phyloP scores from a whole-genome alignment of 306 rosid species.

The Ochetophila trinervis region DNA sequence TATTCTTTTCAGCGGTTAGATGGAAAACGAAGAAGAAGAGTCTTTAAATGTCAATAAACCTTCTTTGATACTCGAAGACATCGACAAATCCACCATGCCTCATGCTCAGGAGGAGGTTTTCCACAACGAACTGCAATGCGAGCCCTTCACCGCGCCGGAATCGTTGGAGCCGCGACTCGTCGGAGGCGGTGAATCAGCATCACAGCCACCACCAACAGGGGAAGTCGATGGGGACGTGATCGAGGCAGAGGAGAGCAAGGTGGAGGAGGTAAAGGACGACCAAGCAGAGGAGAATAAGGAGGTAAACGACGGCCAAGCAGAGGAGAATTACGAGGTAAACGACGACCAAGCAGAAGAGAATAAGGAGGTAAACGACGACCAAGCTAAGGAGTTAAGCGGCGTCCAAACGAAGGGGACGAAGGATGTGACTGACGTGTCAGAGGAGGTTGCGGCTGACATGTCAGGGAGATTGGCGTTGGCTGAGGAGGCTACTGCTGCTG shows the following conservation, averaged over 20 bases:
- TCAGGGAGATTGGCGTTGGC: constrained; percentile 14
- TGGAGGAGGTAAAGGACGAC: neutral
- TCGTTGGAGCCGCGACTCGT: constrained; percentile 5
- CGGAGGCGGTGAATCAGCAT: neutral
- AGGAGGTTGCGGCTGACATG: constrained; percentile 3
- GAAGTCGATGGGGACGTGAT: constrained; percentile 8
- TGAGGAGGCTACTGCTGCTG: constrained; percentile 9
- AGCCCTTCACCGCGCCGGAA: constrained; percentile 3
- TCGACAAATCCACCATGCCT: constrained; percentile 5
- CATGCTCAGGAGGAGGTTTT: constrained; percentile 18
- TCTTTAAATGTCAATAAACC: constrained; percentile 21
- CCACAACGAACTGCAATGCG: constrained; percentile 31
- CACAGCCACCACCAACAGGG: neutral
- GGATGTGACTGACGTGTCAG: neutral
- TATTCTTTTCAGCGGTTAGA: constrained; percentile 10
- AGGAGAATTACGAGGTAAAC: neutral
- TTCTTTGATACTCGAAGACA: constrained; percentile 17
- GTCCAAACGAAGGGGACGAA: too few relatives aligned
- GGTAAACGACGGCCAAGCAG: neutral
- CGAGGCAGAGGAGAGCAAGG: constrained; percentile 13
- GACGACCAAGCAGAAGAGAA: too few relatives aligned
- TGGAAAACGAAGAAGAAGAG: constrained; percentile 65
- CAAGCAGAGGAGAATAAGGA: neutral
- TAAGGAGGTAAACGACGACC: neutral
- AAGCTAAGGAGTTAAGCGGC: neutral